A percentile compares a stretch with the other conserved stretches of the same genome.
These are phyloP conservation scores for Fomitiporia mediterranea DNA, from an alignment of 1,284 basidiomycete genomes.

Conservation along the genomic window DNA sequence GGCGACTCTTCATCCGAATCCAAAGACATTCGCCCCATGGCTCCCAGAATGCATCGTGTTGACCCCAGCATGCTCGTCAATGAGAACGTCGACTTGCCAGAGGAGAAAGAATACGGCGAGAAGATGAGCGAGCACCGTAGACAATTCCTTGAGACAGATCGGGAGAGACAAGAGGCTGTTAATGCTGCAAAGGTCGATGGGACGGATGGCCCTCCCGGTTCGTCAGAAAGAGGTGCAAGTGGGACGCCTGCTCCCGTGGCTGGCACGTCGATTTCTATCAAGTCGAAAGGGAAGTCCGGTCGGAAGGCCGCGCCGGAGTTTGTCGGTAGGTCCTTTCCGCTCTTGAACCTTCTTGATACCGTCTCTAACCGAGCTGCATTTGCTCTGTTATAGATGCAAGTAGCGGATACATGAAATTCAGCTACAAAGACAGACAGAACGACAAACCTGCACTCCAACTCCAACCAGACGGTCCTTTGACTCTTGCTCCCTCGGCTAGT, in stretches of 20 bases:
- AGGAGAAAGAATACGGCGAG: constrained; percentile 63
- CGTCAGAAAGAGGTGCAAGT: neutral
- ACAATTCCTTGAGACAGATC: constrained; percentile 42
- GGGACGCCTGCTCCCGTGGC: constrained; percentile 8
- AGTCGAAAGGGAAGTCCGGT: neutral
- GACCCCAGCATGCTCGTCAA: neutral
- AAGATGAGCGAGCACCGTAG: constrained; percentile 63
- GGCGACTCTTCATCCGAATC: neutral
- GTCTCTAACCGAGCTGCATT: neutral
- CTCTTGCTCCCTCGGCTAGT: neutral
- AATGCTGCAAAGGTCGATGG: neutral
- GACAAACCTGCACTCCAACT: neutral
- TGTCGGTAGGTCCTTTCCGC: neutral
- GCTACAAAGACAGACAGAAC: neutral
- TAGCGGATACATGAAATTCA: neutral
- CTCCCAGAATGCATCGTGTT: constrained; percentile 5
- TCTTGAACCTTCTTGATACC: neutral
- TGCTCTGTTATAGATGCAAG: neutral
- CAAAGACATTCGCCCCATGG: neutral
- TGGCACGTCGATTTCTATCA: neutral
- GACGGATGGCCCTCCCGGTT: neutral
- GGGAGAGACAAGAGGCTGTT: constrained; percentile 7
- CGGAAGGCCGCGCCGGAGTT: neutral
- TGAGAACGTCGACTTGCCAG: constrained; percentile 68
- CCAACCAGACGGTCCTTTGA: neutral